A percentile compares a stretch with the other conserved stretches of the same genome.
These are phyloP conservation scores for Asterella californica DNA, from an alignment of 225 moss, liverwort and hornwort genomes.

Conservation along the genomic window DNA sequence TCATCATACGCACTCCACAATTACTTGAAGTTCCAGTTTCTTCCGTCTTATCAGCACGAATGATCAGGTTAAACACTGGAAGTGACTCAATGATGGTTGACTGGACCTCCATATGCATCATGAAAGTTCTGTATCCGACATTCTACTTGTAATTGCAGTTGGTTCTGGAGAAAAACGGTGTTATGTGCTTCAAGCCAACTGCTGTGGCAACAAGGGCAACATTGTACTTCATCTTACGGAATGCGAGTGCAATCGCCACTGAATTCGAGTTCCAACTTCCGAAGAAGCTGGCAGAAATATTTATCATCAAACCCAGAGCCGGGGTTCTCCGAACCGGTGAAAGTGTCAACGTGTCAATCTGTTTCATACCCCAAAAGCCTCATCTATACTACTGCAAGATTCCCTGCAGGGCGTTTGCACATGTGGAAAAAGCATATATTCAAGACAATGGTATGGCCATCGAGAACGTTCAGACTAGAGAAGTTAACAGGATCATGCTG, in stretches of 20 bases:
- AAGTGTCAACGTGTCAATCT: constrained; percentile 54
- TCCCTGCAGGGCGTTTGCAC: constrained; percentile 72
- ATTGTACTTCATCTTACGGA: constrained; percentile 51
- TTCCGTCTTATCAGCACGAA: no score
- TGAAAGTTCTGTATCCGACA: background rate
- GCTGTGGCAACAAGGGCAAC: constrained; percentile 77
- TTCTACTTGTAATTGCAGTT: constrained; percentile 41
- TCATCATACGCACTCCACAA: no score
- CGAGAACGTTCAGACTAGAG: constrained; percentile 74
- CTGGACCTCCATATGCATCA: background rate
- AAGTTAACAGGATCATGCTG: constrained; percentile 60
- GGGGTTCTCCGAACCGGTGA: constrained; percentile 75
- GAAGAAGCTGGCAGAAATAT: constrained; percentile 52
- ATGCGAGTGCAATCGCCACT: constrained; percentile 60
- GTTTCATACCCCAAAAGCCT: constrained; percentile 60
- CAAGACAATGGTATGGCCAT: constrained; percentile 75
- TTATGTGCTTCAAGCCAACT: constrained; percentile 87
- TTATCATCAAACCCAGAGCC: constrained; percentile 51
- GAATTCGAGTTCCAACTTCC: constrained; percentile 95
- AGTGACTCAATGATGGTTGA: background rate
- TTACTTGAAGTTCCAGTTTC: no score
- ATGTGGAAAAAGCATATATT: constrained; percentile 81
- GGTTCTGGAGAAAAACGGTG: constrained; percentile 68
- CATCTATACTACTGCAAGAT: constrained; percentile 82
- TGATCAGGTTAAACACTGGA: no score